phyloP scores from a whole-genome alignment of 2,329 filamentous ascomycete genomes.

The Penicillium oxalicum region DNA sequence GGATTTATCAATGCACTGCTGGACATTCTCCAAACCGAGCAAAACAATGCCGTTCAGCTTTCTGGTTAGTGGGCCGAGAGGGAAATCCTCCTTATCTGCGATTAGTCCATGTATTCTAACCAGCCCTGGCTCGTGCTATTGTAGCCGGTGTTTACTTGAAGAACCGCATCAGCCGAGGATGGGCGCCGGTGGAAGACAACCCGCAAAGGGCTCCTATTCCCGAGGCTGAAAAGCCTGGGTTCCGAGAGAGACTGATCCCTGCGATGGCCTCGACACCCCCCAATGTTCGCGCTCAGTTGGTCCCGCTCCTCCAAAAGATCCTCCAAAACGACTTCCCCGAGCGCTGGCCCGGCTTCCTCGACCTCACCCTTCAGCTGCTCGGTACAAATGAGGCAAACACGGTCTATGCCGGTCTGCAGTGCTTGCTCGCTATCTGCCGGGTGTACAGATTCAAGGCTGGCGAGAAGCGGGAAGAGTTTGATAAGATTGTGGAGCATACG shows the following conservation, averaged over 20 bases:
- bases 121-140: constrained; percentile 19
- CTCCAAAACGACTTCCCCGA: constrained; percentile 92
- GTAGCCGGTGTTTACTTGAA: constrained; percentile 97
- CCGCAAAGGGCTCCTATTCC: constrained; percentile 68
- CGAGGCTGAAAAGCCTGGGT: constrained; percentile 81
- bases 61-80: constrained; percentile 61
- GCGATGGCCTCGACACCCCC: constrained; percentile 75
- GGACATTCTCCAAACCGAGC: constrained; percentile 83
- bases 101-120: constrained; percentile 4
- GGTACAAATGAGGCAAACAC: constrained; percentile 79
- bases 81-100: neutral
- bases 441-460: constrained; percentile 92
- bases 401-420: constrained; percentile 89
- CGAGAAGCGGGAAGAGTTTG: constrained; percentile 74
- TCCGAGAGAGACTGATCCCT: constrained; percentile 82
- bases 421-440: constrained; percentile 86
- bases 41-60: constrained; percentile 75
- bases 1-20: constrained; percentile 88
- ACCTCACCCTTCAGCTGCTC: constrained; percentile 83
- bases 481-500: constrained; percentile 84
- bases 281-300: constrained; percentile 82
- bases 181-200: constrained; percentile 71
- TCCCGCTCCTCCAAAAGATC: constrained; percentile 92
- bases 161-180: constrained; percentile 90
- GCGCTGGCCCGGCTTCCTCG: constrained; percentile 90